Evolutionary conservation across 441 rosid species (phyloP), one percentile per base, ranked within the genome.

Genomic region (Jatropha multifida): DNA sequence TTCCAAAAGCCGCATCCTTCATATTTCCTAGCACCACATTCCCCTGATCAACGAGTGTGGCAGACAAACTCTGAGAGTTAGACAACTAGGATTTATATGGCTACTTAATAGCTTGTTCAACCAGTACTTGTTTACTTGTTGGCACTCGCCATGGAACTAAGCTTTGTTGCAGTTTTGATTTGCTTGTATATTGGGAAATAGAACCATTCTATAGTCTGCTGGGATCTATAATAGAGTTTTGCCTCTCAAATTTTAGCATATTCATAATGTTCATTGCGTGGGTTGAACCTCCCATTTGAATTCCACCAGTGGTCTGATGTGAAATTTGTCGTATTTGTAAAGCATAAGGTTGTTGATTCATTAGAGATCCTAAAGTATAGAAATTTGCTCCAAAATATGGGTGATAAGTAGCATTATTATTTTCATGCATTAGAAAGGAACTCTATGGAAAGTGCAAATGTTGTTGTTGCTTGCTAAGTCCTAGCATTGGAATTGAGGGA

Each of bases 221-320:
- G 54, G 82, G 82, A 76, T 95, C 96, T 82, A 76, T 85, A 69
- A 79, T 68, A 70, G 90, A 71, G 78, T 71, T 81, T 77, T 83
- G 95, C 84, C 88, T 85, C 84, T 89, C 94, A 75, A 89, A 89
- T 84, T 93, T 90, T 20, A 90, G 85, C 75, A 77, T 83, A 77
- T 70, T 82, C 77, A 84, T 85, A 83, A 77, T 74, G 79, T 81
- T 89, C 82, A 82, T 73, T 59, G 90, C 59, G 74, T 80, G 97
- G 79, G 84, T 80, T 27, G 87, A 74, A 75, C 91, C 94, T 83
- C 92, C 97, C 13, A 83, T 76, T 75, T 86, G 90, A 83, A 83
- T 76, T 65, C 88, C 69, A 65, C 87, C 97, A 69, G 83, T 69
- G 73, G 75, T 78, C 81, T 83, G 94, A 82, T 84, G 90, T 52